Evolutionary conservation across 2,329 filamentous ascomycete genomes (phyloP), one percentile per base, ranked within the genome.

Genomic region (Xylariaceae sp.): DNA sequence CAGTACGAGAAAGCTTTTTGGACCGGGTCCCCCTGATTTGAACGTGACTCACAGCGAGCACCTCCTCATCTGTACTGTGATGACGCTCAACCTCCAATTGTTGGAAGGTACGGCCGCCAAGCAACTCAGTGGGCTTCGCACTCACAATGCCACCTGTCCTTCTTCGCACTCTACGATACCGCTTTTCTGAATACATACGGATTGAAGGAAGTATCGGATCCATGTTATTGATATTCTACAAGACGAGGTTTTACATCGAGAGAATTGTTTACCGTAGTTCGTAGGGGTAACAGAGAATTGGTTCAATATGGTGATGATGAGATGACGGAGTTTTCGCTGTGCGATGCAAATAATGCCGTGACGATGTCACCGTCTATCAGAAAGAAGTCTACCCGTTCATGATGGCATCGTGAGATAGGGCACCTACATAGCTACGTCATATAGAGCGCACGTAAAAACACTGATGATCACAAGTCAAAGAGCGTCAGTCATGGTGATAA

Each of bases 341-440:
- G 45, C 18, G 6, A 4, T 11, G 45, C 37, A 15, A 45, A 51
- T 10, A n/a, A n/a, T 45, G 11, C 13, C 37, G 37, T 42, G 37
- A 13, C 37, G 23, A 18, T 15, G 5, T 47, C n/a, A 18, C 13
- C 50, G 9, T 39, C 34, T 8, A 2, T 44, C 8, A 52, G 42
- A 15, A 7, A 15, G 23, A 3, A 45, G 34, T 34, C 47, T 58
- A 18, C 48, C 23, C 23, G 37, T 44, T 23, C 44, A 48, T 49
- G 56, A 60, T 57, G 55, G 52, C 47, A 51, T 37, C 11, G 45
- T 48, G 50, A 18, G 49, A 45, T 10, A 9, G 3, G 13, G 23
- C 34, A 47, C 49, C 1, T 30, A 30, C 23, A 30, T 30, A 48
- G 37, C 10, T 59, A 39, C 57, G 57, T 62, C 62, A 64, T 62